Evolutionary conservation across 2,329 filamentous ascomycete genomes (phyloP), one percentile per base, ranked within the genome.

Genomic region (Trichophyton schoenleinii): DNA sequence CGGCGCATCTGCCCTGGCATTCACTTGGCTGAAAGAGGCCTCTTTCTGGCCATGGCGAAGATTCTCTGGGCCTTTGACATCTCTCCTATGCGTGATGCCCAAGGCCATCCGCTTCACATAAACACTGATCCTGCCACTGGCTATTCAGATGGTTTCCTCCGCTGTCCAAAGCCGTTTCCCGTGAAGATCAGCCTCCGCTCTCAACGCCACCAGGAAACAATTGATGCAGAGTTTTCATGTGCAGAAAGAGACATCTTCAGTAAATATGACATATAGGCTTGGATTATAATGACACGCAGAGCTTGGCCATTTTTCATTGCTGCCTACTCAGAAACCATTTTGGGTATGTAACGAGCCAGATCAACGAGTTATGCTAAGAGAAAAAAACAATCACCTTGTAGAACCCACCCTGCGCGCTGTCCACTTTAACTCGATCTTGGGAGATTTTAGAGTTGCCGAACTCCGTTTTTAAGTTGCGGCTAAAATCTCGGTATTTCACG

Each of bases 11-110:
- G 68, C 49, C 68, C 67, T 7, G 67, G 67, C 2, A 76, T 80
- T 64, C 80, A 84, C 59, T 74, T 84, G 0, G 80, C 79, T 0
- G 77, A 80, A 48, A 76, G 79, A 0, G 81, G 76, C 0, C 71
- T 83, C 0, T 72, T 74, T 8, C 68, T 80, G 1, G 76, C 73
- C 49, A 75, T 81, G 20, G 73, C 79, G 0, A 74, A 78, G 1
- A 70, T 81, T 0, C 67, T 85, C 0, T 85, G 82, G 82, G 81
- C 67, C 0, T 73, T 72, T 55, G 57, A 66, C 8, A 64, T 68
- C 49, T 36, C 61, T 31, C 41, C 58, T 22, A 52, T 25, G 46
- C 8, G 11, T 25, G 46, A 52, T 25, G 11, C 46, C 22, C 46
- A 28, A 22, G 46, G 46, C 3, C 46, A 15, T 13, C 46, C 46